Evolutionary conservation across 768 basidiomycete genomes (phyloP), one percentile per base, ranked within the genome.

Genomic region (Mrakia blollopis): DNA sequence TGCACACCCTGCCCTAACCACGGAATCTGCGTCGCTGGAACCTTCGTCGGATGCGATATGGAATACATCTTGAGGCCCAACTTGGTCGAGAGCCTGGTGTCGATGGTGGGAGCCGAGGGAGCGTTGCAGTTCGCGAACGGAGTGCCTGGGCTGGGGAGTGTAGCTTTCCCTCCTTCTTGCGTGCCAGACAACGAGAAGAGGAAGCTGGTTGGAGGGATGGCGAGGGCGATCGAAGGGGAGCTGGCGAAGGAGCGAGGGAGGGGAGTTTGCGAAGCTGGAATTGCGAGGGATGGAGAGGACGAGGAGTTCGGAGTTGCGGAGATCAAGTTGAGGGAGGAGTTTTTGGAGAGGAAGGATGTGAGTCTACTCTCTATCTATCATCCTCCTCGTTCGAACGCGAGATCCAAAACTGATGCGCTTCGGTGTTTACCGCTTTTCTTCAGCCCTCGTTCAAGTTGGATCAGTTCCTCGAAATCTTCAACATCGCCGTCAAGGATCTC

Each of bases 401-500:
- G 28, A 13, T 57, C 30, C 18, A 50, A 68, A 35, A 83, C 81
- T 71, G 37, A 61, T 41, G 28, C 35, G 69, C n/a, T 50, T 70
- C 47, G 47, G 47, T 25, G 18, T 10, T 28, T 25, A 9, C 21
- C 44, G 44, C 0, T 18, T 28, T 62, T 30, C 16, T 21, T 32
- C 61, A 78, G 77, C 73, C 77, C 37, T 70, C 77, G 16, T 70
- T 78, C 68, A 35, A 63, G 30, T 54, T 67, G 30, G 73, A 74
- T 41, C 67, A 74, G 54, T 78, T 78, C 61, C 35, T 70, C 67
- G 91, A 91, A 74, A 88, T 89, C 60, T 93, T 92, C 81, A 86
- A 89, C 80, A 89, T 91, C 82, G 92, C 92, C 30, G 89, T 94
- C 78, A 88, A 90, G 79, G 89, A 93, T 80, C 84, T 94, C 73